Conservation (phyloP, 1,139 yeast genomes). For the Candida anutae region DNA sequence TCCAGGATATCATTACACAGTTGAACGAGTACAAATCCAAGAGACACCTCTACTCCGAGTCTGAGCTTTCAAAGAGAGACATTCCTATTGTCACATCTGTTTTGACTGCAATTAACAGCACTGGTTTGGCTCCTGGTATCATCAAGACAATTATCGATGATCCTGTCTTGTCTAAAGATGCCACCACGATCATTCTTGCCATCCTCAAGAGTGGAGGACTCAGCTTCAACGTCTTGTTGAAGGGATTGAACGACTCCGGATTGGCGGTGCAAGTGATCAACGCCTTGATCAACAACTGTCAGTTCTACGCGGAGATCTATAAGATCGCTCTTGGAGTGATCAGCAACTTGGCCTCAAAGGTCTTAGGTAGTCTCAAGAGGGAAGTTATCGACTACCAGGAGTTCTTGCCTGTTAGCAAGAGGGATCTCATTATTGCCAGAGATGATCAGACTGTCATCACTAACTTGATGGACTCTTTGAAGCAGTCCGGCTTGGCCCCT, state of each 20-base stretch:
- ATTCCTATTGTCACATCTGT: slow-evolving; percentile 36
- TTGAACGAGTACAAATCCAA: slow-evolving; percentile 23
- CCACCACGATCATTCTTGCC: slow-evolving; percentile 20
- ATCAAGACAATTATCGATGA: slow-evolving; percentile 27
- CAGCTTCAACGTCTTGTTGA: slow-evolving; percentile 31
- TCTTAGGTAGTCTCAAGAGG: slow-evolving; percentile 21
- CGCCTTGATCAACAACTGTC: slow-evolving; percentile 32
- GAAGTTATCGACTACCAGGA: slow-evolving; percentile 7
- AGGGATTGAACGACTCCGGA: slow-evolving; percentile 38
- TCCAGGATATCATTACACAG: slow-evolving; percentile 21
- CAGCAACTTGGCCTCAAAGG: slow-evolving; percentile 2
- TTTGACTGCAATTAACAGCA: slow-evolving; percentile 29
- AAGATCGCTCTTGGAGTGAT: slow-evolving; percentile 26
- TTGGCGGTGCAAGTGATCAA: slow-evolving; percentile 33
- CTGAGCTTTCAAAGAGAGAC: slow-evolving; percentile 31
- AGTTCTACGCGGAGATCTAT: slow-evolving; percentile 34
- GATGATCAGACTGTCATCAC: slow-evolving; percentile 18
- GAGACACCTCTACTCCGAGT: slow-evolving; percentile 18
- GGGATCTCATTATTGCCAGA: slow-evolving; percentile 8
- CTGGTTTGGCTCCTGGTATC: slow-evolving; percentile 33
- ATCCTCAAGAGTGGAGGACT: slow-evolving; percentile 28
- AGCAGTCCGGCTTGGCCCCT: slow-evolving; percentile 37
- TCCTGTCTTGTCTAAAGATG: slow-evolving; percentile 22
- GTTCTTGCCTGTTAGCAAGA: slow-evolving; percentile 4
- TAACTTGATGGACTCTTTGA: slow-evolving; percentile 39